Conservation (phyloP, 805 yeast species). For the Starmerella riodocensis region DNA sequence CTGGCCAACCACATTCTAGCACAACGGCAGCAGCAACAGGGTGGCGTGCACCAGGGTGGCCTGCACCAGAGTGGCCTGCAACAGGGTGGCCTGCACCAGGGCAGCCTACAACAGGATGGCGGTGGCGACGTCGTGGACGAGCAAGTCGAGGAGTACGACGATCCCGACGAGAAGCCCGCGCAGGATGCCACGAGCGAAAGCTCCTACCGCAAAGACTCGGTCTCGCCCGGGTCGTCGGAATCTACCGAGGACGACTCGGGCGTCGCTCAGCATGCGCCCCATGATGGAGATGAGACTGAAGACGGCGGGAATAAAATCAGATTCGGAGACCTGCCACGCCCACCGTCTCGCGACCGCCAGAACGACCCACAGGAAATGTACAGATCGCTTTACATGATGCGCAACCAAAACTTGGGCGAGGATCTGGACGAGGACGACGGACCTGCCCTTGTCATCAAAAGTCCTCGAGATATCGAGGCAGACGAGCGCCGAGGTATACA, state of each 20-base stretch:
- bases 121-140: neutral
- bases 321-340: conserved; percentile 45
- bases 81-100: neutral
- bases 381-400: conserved; percentile 71
- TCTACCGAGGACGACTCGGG: neutral
- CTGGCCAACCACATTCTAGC: neutral
- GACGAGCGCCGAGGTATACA: conserved; percentile 23
- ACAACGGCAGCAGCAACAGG: no score
- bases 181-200: neutral
- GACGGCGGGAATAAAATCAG: conserved; percentile 29
- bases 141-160: neutral
- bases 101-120: neutral
- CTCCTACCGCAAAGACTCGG: neutral
- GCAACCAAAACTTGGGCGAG: conserved; percentile 23
- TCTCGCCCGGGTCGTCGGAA: neutral
- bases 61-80: no score
- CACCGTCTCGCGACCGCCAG: conserved; percentile 22
- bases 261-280: neutral
- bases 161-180: conserved; percentile 1
- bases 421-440: conserved; percentile 43
- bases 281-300: neutral
- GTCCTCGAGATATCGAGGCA: conserved; percentile 58
- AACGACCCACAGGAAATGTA: conserved; percentile 64
- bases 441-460: conserved; percentile 61
- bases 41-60: no score